Conservation (phyloP, 139 green algal species). For the Chlorella vulgaris region DNA sequence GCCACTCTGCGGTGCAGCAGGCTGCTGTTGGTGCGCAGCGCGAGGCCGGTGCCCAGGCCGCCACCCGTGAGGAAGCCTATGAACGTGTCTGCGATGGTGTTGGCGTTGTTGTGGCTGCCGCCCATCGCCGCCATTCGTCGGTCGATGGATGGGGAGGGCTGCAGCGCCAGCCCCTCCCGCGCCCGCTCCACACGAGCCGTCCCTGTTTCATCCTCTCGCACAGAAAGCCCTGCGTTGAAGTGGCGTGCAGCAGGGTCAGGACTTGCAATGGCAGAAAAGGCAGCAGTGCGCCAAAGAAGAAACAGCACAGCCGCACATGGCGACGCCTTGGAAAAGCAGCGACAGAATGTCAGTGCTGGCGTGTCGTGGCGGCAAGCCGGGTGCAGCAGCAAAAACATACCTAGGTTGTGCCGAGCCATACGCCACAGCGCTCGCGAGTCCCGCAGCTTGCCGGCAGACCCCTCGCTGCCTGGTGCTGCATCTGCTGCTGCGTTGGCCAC, state of each 20-base stretch:
- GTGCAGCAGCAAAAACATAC: neutral
- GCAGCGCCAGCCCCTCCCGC: neutral
- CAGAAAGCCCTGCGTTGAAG: slow-evolving; percentile 5
- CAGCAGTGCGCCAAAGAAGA: no score
- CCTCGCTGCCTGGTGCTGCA: neutral
- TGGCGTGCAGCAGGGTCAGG: neutral
- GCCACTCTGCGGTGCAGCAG: neutral
- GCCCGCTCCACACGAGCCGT: neutral
- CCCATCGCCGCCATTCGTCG: neutral
- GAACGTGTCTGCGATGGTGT: slow-evolving; percentile 21
- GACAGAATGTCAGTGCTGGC: no score
- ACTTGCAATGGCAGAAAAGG: neutral
- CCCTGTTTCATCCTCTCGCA: neutral
- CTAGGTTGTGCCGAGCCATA: slow-evolving; percentile 17
- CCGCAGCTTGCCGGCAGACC: neutral
- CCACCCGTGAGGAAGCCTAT: slow-evolving; percentile 15
- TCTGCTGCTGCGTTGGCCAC: neutral
- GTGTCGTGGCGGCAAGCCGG: no score
- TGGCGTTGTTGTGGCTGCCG: neutral
- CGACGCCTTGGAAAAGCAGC: no score
- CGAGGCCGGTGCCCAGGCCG: slow-evolving; percentile 17
- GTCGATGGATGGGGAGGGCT: slow-evolving; percentile 9
- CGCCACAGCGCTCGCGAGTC: slow-evolving; percentile 25
- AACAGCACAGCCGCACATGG: no score
- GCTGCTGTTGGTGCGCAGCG: neutral